A percentile compares a stretch with the other conserved stretches of the same genome.
These are phyloP conservation scores for Emydomyces testavorans DNA, from an alignment of 2,329 filamentous ascomycete species.

Conservation along the genomic window DNA sequence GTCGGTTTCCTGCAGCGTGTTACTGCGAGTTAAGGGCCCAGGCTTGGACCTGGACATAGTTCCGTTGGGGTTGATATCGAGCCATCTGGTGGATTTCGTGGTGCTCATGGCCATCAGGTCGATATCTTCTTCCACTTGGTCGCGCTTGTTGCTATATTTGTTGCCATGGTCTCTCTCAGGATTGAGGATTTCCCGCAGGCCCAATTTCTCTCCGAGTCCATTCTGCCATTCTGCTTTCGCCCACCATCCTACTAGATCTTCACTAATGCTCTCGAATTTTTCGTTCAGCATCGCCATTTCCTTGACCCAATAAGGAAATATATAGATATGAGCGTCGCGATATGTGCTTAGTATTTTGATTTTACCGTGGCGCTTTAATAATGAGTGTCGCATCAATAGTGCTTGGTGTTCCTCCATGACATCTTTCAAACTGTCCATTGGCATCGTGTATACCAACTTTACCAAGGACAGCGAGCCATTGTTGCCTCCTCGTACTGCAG, in stretches of 20 bases:
- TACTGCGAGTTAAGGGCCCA: slow-evolving; percentile 15
- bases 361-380: slow-evolving; percentile 62
- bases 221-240: slow-evolving; percentile 87
- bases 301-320: slow-evolving; percentile 84
- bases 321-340: slow-evolving; percentile 86
- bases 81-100: slow-evolving; percentile 32
- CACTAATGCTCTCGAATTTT: slow-evolving; percentile 72
- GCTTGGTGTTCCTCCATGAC: slow-evolving; percentile 60
- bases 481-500: slow-evolving; percentile 42
- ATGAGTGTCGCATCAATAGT: slow-evolving; percentile 57
- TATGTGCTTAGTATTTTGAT: slow-evolving; percentile 73
- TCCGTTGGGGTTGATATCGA: slow-evolving; percentile 10
- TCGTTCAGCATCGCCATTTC: slow-evolving; percentile 72
- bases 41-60: slow-evolving; percentile 12
- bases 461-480: slow-evolving; percentile 49
- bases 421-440: slow-evolving; percentile 80
- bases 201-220: slow-evolving; percentile 66
- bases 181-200: slow-evolving; percentile 55
- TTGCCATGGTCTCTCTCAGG: slow-evolving; percentile 33
- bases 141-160: slow-evolving; percentile 30
- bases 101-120: slow-evolving; percentile 44
- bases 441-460: slow-evolving; percentile 74
- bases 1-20: slow-evolving; percentile 15
- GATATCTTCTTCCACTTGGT: slow-evolving; percentile 42
- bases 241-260: slow-evolving; percentile 92